Percentiles rank a stretch among this genome's conserved stretches.
These are phyloP conservation scores for Forsythia viridissima DNA, from an alignment of 257 asterid genomes.

Conservation along the genomic window DNA sequence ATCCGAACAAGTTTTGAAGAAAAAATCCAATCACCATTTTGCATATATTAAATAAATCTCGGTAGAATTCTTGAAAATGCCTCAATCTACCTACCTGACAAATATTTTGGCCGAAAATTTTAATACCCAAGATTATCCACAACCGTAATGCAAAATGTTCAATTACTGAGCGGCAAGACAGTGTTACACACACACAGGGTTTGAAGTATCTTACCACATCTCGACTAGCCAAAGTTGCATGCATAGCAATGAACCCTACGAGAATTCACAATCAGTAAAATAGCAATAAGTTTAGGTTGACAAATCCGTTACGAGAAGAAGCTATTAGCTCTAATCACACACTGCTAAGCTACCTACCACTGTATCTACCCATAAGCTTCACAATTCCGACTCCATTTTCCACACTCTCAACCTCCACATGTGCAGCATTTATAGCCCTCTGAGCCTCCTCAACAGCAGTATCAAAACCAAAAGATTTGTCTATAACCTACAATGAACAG, in stretches of 20 bases:
- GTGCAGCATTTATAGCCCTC: slow-evolving; percentile 96
- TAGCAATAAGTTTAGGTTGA: slow-evolving; percentile 14
- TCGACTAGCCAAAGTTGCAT: slow-evolving; percentile 89
- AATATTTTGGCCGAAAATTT: neutral
- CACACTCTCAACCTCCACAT: slow-evolving; percentile 89
- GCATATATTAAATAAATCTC: neutral
- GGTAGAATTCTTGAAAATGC: neutral
- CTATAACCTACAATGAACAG: slow-evolving; percentile 63
- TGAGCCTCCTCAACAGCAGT: slow-evolving; percentile 99
- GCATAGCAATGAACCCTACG: slow-evolving; percentile 95
- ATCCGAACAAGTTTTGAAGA: neutral
- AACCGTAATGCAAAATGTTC: neutral
- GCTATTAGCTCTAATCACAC: slow-evolving; percentile 4
- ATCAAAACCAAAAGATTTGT: slow-evolving; percentile 97
- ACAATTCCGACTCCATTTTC: slow-evolving; percentile 96
- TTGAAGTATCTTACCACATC: slow-evolving; percentile 74
- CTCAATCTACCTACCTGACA: neutral
- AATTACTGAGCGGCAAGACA: neutral
- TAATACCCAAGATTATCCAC: slow-evolving; percentile 3
- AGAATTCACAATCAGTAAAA: slow-evolving; percentile 4
- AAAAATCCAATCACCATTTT: neutral
- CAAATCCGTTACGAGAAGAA: slow-evolving; percentile 21
- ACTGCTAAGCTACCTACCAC: slow-evolving; percentile 52
- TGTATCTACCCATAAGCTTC: slow-evolving; percentile 96
- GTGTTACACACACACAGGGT: slow-evolving; percentile 7